Conservation (phyloP, 2,329 filamentous ascomycete genomes). For the Thermomyces lanuginosus region DNA sequence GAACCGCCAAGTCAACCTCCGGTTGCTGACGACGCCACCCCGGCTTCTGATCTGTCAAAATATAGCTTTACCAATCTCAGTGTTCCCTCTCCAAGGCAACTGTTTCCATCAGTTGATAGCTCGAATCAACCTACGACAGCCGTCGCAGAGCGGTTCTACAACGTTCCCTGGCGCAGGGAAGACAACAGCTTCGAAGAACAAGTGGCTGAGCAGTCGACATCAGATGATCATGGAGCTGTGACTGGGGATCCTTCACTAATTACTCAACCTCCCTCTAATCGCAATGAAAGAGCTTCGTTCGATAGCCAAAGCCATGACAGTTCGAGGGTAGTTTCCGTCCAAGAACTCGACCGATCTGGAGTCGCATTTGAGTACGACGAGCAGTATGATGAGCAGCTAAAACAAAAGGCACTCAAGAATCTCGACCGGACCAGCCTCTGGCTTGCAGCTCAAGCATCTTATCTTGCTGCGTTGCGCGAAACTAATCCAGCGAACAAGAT, state of each 20-base stretch:
- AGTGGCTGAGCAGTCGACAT: conserved; percentile 48
- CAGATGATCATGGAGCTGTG: no score
- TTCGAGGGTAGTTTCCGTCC: conserved; percentile 12
- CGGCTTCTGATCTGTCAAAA: conserved; percentile 42
- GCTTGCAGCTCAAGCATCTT: conserved; percentile 66
- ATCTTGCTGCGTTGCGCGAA: conserved; percentile 49
- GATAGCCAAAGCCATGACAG: conserved; percentile 20
- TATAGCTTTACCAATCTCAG: conserved; percentile 66
- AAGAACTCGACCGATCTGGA: conserved; percentile 45
- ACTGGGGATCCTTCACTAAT: no score
- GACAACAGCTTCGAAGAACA: conserved; percentile 44
- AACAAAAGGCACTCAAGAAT: conserved; percentile 53
- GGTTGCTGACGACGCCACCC: conserved; percentile 24
- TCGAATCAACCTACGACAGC: conserved; percentile 61
- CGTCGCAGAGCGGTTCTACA: conserved; percentile 85
- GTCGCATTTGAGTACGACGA: conserved; percentile 58
- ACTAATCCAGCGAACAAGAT: conserved; percentile 35
- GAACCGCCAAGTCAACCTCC: conserved; percentile 30
- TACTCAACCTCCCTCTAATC: conserved; percentile 14
- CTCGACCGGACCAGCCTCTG: conserved; percentile 73
- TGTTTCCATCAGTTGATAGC: conserved; percentile 68
- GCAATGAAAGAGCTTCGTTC: conserved; percentile 3
- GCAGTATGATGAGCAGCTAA: conserved; percentile 56
- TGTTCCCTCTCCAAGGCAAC: conserved; percentile 79
- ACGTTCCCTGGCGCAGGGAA: conserved; percentile 53